These are phyloP conservation scores for Exophiala oligosperma DNA, from an alignment of 2,329 filamentous ascomycete species.

Conservation along the genomic window DNA sequence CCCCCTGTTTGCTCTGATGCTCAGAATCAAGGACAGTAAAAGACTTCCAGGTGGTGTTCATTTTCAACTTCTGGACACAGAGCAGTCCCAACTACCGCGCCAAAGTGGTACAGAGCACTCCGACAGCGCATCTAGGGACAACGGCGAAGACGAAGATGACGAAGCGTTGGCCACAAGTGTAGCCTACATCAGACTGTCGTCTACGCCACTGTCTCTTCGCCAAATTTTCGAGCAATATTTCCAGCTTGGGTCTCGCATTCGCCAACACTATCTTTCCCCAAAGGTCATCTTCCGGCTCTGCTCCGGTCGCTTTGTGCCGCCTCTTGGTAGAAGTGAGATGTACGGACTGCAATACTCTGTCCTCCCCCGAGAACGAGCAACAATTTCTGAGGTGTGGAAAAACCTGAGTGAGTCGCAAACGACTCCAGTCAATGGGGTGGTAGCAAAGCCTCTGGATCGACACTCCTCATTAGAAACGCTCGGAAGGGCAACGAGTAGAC, in stretches of 20 bases:
- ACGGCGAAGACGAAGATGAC: slow-evolving; percentile 15
- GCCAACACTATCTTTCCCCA: slow-evolving; percentile 91
- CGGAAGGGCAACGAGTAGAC: slow-evolving; percentile 18
- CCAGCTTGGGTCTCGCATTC: slow-evolving; percentile 85
- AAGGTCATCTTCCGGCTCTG: slow-evolving; percentile 83
- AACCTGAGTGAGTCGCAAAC: slow-evolving; percentile 56
- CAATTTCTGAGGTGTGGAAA: slow-evolving; percentile 83
- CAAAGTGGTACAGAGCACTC: slow-evolving; percentile 6
- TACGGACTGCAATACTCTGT: slow-evolving; percentile 98
- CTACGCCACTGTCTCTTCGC: slow-evolving; percentile 83
- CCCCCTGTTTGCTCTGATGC: slow-evolving; percentile 93
- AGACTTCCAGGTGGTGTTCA: slow-evolving; percentile 71
- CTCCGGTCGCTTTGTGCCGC: slow-evolving; percentile 89
- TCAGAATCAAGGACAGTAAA: slow-evolving; percentile 87
- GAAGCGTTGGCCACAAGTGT: slow-evolving; percentile 7
- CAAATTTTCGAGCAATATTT: slow-evolving; percentile 98
- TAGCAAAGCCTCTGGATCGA: slow-evolving; percentile 69
- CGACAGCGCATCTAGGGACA: not conserved
- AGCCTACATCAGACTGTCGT: slow-evolving; percentile 50
- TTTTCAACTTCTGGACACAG: slow-evolving; percentile 21
- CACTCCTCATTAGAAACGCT: slow-evolving; percentile 90
- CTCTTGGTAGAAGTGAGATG: slow-evolving; percentile 89
- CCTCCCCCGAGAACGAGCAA: slow-evolving; percentile 78
- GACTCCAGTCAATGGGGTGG: not conserved
- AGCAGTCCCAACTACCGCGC: slow-evolving; percentile 9